Conservation (phyloP, 352 stramenopile genomes). For the Phytophthora sojae region DNA sequence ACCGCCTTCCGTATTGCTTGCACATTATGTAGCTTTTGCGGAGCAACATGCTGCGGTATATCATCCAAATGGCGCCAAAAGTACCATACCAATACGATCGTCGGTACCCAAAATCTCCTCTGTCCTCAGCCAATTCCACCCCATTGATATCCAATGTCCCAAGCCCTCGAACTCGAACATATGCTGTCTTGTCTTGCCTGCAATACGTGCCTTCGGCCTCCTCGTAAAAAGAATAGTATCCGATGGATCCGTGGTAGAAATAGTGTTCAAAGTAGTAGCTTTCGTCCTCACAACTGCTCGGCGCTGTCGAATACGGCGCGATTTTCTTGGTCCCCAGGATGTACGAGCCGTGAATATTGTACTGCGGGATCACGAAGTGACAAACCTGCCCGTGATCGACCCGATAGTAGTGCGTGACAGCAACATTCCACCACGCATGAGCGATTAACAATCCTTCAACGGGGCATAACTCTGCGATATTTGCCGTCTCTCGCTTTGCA, state of each 20-base stretch:
- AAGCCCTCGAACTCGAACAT: constrained; percentile 26
- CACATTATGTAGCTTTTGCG: constrained; percentile 28
- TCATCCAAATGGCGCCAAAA: constrained; percentile 28
- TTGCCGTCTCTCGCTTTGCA: background rate
- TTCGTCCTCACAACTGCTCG: constrained; percentile 7
- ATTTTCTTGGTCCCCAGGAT: constrained; percentile 11
- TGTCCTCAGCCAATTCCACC: constrained; percentile 20
- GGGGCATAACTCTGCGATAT: constrained; percentile 15
- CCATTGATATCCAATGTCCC: constrained; percentile 29
- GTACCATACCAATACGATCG: constrained; percentile 35
- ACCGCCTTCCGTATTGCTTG: constrained; percentile 19
- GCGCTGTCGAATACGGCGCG: constrained; percentile 6
- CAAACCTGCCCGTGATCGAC: constrained; percentile 14
- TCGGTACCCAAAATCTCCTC: constrained; percentile 16
- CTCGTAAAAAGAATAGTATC: constrained; percentile 44
- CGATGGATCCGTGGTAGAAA: constrained; percentile 40
- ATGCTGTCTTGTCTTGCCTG: constrained; percentile 20
- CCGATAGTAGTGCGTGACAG: constrained; percentile 22
- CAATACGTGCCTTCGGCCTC: constrained; percentile 33
- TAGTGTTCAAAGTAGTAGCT: constrained; percentile 34
- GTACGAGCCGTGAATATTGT: constrained; percentile 33
- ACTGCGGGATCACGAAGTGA: constrained; percentile 38
- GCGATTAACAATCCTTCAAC: constrained; percentile 21
- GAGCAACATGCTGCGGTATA: constrained; percentile 29
- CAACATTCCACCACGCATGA: constrained; percentile 28